Evolutionary conservation across 2,329 filamentous ascomycete species (phyloP).

Genomic region (Hymenoscyphus occultus): DNA sequence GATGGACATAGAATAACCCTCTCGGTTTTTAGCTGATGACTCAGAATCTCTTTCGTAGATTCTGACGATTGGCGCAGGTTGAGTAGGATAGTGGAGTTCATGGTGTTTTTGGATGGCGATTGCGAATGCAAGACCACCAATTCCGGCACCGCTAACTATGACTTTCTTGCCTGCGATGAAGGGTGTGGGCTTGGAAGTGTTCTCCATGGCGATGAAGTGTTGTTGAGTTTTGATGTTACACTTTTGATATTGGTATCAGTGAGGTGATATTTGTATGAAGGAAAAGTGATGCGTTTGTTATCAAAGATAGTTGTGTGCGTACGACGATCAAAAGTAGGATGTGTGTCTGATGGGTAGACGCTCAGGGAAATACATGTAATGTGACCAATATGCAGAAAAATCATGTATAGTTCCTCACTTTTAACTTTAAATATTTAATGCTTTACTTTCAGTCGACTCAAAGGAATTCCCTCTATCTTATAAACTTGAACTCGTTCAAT

Average conservation of each 20-base stretch:
- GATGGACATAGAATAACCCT: conserved; percentile 43
- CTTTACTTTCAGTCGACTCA: neutral
- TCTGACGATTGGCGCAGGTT: conserved; percentile 37
- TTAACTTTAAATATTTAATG: too few relatives aligned
- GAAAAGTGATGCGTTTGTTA: neutral
- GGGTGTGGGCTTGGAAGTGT: neutral
- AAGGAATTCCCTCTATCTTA: neutral
- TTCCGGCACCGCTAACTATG: conserved; percentile 44
- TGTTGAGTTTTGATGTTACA: neutral
- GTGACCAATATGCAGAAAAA: neutral
- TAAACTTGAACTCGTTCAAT: neutral
- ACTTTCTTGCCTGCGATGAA: conserved; percentile 43
- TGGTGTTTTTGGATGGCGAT: conserved; percentile 42
- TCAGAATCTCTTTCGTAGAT: conserved; percentile 44
- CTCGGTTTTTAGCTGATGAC: conserved; percentile 34
- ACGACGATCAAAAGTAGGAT: neutral
- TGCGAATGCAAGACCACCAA: conserved; percentile 44
- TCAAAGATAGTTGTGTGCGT: neutral
- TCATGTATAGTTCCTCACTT: too few relatives aligned
- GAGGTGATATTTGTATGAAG: neutral
- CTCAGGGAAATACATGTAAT: neutral
- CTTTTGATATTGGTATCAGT: neutral
- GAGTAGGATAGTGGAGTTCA: conserved; percentile 27
- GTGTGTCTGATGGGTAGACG: neutral
- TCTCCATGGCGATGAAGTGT: neutral